These are phyloP conservation scores for Macrophomina pseudophaseolina DNA, from an alignment of 2,329 filamentous ascomycete genomes.

Conservation along the genomic window DNA sequence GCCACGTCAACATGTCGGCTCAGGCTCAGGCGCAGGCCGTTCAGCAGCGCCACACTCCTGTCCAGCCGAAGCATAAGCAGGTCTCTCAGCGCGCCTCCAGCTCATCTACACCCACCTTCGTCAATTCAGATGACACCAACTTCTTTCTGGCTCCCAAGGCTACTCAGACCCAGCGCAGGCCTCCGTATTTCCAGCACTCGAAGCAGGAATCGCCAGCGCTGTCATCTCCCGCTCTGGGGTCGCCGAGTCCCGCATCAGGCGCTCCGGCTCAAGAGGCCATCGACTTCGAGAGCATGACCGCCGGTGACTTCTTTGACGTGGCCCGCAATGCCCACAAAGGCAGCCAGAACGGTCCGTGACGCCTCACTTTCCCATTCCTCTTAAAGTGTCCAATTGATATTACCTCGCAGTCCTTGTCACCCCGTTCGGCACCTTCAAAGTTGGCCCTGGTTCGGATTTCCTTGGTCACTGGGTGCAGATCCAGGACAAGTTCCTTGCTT, in stretches of 20 bases:
- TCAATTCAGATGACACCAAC: slow-evolving; percentile 31
- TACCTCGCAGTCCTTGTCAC: not conserved
- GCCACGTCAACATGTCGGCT: not conserved
- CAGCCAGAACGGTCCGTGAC: slow-evolving; percentile 6
- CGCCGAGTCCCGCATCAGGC: no score
- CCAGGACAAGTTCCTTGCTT: not conserved
- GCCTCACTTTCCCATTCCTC: not conserved
- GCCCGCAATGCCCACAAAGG: not conserved
- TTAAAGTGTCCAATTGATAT: not conserved
- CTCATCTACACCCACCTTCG: slow-evolving; percentile 26
- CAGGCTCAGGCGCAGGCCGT: not conserved
- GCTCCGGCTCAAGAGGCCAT: not conserved
- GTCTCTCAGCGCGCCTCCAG: not conserved
- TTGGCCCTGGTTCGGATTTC: not conserved
- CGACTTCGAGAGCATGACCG: not conserved
- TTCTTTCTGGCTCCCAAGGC: slow-evolving; percentile 29
- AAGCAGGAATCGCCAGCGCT: not conserved
- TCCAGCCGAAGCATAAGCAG: no score
- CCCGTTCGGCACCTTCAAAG: not conserved
- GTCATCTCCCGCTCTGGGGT: no score
- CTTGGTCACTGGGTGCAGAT: not conserved
- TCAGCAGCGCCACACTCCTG: not conserved
- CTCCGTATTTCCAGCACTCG: not conserved
- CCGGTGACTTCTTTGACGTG: not conserved
- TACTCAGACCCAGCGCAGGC: not conserved